These are phyloP conservation scores for Takashimella tepidaria DNA, from an alignment of 1,284 basidiomycete genomes.

Conservation along the genomic window DNA sequence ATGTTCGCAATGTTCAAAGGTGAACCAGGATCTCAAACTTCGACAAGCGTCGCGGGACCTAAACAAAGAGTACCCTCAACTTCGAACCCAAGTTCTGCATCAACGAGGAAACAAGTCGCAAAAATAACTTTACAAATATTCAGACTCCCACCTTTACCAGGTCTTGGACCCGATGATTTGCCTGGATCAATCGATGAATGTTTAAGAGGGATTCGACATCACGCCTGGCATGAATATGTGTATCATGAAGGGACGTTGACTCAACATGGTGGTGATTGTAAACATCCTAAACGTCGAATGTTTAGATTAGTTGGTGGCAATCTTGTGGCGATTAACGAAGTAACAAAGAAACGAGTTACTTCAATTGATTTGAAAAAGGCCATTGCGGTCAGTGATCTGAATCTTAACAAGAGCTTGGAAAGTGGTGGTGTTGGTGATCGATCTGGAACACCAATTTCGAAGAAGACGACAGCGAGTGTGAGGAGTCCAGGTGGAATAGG, in stretches of 20 bases:
- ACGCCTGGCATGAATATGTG: slow-evolving; percentile 85
- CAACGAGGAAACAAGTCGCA: slow-evolving; percentile 54
- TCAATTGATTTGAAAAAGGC: slow-evolving; percentile 89
- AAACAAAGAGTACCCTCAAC: slow-evolving; percentile 6
- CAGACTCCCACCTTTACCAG: slow-evolving; percentile 78
- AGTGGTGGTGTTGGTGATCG: not conserved
- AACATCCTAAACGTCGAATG: slow-evolving; percentile 80
- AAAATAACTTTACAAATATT: slow-evolving; percentile 83
- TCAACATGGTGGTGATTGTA: slow-evolving; percentile 91
- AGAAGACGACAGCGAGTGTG: slow-evolving; percentile 8
- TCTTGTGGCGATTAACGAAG: slow-evolving; percentile 86
- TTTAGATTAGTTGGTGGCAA: slow-evolving; percentile 81
- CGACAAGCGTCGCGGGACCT: slow-evolving; percentile 1
- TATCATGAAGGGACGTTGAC: slow-evolving; percentile 91
- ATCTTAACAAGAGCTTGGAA: slow-evolving; percentile 27
- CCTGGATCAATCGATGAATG: slow-evolving; percentile 92
- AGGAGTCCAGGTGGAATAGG: too few relatives aligned
- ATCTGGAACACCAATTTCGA: slow-evolving; percentile 5
- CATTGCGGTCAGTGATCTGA: slow-evolving; percentile 66
- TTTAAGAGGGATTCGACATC: slow-evolving; percentile 76
- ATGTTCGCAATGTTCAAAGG: slow-evolving; percentile 61
- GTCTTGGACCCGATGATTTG: slow-evolving; percentile 67
- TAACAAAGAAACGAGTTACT: slow-evolving; percentile 83
- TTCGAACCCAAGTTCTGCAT: slow-evolving; percentile 6
- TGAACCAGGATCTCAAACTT: slow-evolving; percentile 51